These are phyloP conservation scores for Drechslerella coelobrocha DNA, from an alignment of 2,329 filamentous ascomycete genomes.

Conservation along the genomic window DNA sequence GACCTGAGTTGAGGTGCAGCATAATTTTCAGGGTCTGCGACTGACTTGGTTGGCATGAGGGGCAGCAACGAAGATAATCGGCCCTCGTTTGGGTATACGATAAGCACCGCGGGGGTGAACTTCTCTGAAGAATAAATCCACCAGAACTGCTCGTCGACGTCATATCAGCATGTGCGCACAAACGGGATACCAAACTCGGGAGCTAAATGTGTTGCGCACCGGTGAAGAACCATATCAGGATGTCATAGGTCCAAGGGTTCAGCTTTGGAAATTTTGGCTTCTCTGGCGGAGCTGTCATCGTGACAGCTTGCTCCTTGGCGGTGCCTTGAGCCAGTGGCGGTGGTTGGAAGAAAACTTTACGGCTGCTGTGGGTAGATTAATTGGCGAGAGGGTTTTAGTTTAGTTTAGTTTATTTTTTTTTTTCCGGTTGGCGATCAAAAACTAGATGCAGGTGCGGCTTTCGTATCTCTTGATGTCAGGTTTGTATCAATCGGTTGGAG, in stretches of 20 bases:
- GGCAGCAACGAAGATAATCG: constrained; percentile 92
- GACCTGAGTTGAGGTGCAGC: neutral
- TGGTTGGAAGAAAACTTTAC: neutral
- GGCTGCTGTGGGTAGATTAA: neutral
- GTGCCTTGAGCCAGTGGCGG: constrained; percentile 6
- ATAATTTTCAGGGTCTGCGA: constrained; percentile 30
- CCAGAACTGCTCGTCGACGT: constrained; percentile 65
- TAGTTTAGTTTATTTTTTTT: neutral
- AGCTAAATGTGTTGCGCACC: constrained; percentile 16
- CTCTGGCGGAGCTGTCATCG: constrained; percentile 40
- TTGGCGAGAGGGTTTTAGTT: constrained; percentile 1
- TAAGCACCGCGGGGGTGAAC: constrained; percentile 93
- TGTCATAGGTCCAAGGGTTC: constrained; percentile 50
- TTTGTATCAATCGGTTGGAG: neutral
- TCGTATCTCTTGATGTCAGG: neutral
- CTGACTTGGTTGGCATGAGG: constrained; percentile 93
- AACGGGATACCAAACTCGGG: neutral
- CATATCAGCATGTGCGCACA: constrained; percentile 11
- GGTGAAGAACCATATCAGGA: constrained; percentile 50
- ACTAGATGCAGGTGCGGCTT: neutral
- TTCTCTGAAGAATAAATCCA: constrained; percentile 97
- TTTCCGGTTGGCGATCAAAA: neutral
- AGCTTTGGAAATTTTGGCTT: constrained; percentile 41
- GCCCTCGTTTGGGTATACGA: constrained; percentile 87
- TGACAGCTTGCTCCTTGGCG: constrained; percentile 9